These are phyloP conservation scores for Sporobolomyces phaffii DNA, from an alignment of 768 basidiomycete species.

Conservation along the genomic window DNA sequence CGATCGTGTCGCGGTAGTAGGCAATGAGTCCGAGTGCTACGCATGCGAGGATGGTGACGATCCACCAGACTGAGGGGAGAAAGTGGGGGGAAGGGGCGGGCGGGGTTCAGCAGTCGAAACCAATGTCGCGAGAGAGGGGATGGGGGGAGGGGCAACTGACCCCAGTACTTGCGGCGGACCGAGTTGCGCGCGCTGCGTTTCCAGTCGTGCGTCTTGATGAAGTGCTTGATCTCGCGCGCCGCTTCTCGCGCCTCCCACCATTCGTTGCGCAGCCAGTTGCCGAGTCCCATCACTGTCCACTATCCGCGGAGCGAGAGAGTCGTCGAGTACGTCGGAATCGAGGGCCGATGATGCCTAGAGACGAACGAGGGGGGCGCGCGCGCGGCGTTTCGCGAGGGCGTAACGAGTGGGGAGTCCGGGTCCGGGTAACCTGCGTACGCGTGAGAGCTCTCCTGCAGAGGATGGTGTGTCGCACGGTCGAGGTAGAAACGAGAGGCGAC, in stretches of 20 bases:
- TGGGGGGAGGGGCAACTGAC: neutral
- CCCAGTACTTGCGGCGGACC: conserved; percentile 21
- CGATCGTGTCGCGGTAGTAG: conserved; percentile 30
- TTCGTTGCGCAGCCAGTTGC: conserved; percentile 12
- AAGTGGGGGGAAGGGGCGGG: neutral
- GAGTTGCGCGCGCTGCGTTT: neutral
- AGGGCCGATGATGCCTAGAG: neutral
- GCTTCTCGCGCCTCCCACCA: conserved; percentile 24
- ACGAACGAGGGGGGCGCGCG: neutral
- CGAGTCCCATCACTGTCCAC: conserved; percentile 5
- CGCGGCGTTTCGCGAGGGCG: too few species aligned
- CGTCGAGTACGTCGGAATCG: neutral
- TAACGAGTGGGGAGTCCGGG: too few species aligned
- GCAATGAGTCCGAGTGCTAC: conserved; percentile 12
- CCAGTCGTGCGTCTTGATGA: conserved; percentile 19
- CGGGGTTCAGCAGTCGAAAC: neutral
- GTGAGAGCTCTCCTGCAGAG: too few species aligned
- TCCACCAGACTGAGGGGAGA: conserved; percentile 19
- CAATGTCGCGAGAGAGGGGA: neutral
- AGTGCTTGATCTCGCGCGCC: conserved; percentile 14
- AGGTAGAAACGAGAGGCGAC: too few species aligned
- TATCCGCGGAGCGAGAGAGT: neutral
- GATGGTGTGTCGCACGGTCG: too few species aligned
- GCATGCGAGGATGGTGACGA: conserved; percentile 1
- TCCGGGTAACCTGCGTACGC: too few species aligned